Evolutionary conservation across 2,329 filamentous ascomycete species (phyloP).

Genomic region (Simplicillium aogashimaense): DNA sequence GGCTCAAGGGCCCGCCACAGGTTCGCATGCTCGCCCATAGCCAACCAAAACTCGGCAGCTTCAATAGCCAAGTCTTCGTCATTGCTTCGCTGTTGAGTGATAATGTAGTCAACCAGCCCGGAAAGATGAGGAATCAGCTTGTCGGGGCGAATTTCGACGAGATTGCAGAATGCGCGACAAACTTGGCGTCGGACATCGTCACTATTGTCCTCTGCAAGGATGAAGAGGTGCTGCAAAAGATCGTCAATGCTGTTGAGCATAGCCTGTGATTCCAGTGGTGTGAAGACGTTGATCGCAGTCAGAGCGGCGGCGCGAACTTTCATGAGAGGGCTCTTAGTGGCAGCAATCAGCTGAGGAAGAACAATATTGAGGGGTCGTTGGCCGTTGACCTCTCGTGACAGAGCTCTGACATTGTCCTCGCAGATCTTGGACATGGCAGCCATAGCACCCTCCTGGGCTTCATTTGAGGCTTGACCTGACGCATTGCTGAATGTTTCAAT

Average conservation of each 20-base stretch:
- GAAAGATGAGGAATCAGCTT: conserved; percentile 82
- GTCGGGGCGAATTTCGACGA: conserved; percentile 83
- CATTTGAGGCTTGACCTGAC: conserved; percentile 53
- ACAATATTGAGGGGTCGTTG: conserved; percentile 81
- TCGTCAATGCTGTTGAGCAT: conserved; percentile 72
- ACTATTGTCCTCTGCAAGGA: conserved; percentile 65
- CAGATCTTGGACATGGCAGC: conserved; percentile 89
- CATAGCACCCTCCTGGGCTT: conserved; percentile 89
- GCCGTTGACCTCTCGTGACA: conserved; percentile 82
- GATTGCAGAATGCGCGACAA: conserved; percentile 83
- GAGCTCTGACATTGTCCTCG: conserved; percentile 81
- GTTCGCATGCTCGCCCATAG: conserved; percentile 77
- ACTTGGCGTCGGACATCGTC: conserved; percentile 85
- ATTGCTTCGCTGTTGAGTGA: conserved; percentile 77
- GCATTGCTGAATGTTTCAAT: conserved; percentile 68
- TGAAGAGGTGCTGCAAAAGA: conserved; percentile 74
- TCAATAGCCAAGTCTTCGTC: conserved; percentile 89
- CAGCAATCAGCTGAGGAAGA: conserved; percentile 82
- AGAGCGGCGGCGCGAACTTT: conserved; percentile 75
- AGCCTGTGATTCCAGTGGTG: conserved; percentile 73
- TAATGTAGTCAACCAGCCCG: conserved; percentile 86
- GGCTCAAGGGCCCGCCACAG: conserved; percentile 69
- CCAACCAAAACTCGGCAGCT: conserved; percentile 95
- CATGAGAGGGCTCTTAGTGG: conserved; percentile 64
- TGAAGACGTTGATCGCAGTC: conserved; percentile 83